These are phyloP conservation scores for Leishmania amazonensis DNA, from an alignment of 208 protist species.

Conservation along the genomic window DNA sequence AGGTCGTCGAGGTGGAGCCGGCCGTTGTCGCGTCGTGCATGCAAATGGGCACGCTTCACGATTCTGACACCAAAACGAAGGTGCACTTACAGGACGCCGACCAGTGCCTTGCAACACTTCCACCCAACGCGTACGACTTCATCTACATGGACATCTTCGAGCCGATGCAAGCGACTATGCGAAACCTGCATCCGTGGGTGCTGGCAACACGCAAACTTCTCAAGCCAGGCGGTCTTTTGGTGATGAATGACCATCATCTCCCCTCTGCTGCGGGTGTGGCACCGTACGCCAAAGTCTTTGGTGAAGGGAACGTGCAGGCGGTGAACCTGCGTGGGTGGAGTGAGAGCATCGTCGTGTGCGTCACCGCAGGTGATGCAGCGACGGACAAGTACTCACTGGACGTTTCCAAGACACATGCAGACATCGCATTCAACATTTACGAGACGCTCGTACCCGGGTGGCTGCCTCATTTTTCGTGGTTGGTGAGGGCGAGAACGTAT, in stretches of 20 bases:
- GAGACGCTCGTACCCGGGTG: slow-evolving; percentile 38
- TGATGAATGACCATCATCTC: slow-evolving; percentile 79
- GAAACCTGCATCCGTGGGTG: slow-evolving; percentile 50
- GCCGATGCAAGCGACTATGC: slow-evolving; percentile 57
- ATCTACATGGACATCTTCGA: slow-evolving; percentile 88
- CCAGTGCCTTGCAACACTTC: slow-evolving; percentile 4
- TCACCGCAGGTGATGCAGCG: slow-evolving; percentile 33
- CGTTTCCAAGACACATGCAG: slow-evolving; percentile 21
- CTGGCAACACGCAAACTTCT: slow-evolving; percentile 31
- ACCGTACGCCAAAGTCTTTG: slow-evolving; percentile 47
- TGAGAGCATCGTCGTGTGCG: slow-evolving; percentile 68
- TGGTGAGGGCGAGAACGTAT: slow-evolving; percentile 26
- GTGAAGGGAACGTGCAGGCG: slow-evolving; percentile 59
- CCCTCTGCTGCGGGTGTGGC: slow-evolving; percentile 39
- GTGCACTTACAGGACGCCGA: slow-evolving; percentile 49
- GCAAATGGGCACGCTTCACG: slow-evolving; percentile 32
- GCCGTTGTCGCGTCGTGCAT: slow-evolving; percentile 59
- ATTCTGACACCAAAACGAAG: slow-evolving; percentile 37
- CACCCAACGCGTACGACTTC: slow-evolving; percentile 38
- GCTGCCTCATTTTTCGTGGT: slow-evolving; percentile 45
- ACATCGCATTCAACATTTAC: slow-evolving; percentile 39
- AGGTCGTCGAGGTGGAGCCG: slow-evolving; percentile 74
- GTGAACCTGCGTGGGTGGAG: slow-evolving; percentile 82
- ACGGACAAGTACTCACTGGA: slow-evolving; percentile 23
- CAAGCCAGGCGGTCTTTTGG: slow-evolving; percentile 48